Percentiles rank a stretch among this genome's conserved stretches.
Conservation (phyloP, 176 grass and related monocot genomes). For the Bromus sterilis region DNA sequence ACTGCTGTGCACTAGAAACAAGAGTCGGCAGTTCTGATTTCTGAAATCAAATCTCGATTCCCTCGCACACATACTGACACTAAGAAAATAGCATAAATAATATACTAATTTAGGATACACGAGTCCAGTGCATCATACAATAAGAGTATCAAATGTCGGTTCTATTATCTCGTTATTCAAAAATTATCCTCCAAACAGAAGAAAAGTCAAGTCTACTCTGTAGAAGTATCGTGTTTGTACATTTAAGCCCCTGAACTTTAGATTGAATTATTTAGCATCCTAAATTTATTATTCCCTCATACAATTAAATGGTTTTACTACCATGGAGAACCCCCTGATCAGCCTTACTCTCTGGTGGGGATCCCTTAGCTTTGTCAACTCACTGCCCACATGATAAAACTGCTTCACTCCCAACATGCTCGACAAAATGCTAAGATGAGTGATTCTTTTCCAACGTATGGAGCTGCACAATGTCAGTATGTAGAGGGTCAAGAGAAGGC, state of each 20-base stretch:
- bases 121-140: background rate
- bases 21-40: background rate
- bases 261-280: background rate
- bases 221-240: background rate
- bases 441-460: background rate
- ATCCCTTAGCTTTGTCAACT: background rate
- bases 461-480: background rate
- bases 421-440: background rate
- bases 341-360: background rate
- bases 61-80: background rate
- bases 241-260: background rate
- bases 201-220: background rate
- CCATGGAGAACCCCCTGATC: background rate
- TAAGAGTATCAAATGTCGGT: background rate
- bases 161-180: background rate
- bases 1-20: slow-evolving; percentile 1
- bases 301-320: background rate
- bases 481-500: background rate
- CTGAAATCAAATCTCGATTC: background rate
- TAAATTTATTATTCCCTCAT: background rate
- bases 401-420: background rate
- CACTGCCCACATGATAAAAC: background rate
- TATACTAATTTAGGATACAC: background rate
- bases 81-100: background rate
- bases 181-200: background rate